phyloP scores from a whole-genome alignment of 2,329 filamentous ascomycete species.

The Rutstroemia sp. region DNA sequence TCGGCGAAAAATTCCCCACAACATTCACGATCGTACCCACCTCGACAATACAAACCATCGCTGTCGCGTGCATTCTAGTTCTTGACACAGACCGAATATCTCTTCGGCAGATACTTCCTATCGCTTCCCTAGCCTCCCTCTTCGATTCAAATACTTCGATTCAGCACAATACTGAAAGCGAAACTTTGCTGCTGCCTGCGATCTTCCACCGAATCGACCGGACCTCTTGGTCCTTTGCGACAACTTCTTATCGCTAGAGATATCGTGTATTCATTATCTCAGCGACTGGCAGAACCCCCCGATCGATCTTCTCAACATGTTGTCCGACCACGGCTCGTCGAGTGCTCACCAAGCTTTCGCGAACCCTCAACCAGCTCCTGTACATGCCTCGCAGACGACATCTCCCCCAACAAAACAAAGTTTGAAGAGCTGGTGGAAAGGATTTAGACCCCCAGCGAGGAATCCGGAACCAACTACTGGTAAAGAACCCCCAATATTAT shows the following conservation, averaged over 20 bases:
- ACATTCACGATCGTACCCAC: conserved; percentile 7
- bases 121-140: not conserved
- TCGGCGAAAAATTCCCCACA: conserved; percentile 3
- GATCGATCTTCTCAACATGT: conserved; percentile 16
- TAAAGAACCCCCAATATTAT: conserved; percentile 3
- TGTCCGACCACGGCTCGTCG: conserved; percentile 20
- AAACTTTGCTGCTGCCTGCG: conserved; percentile 10
- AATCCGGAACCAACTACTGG: conserved; percentile 38
- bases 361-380: conserved; percentile 23
- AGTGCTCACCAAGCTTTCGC: conserved; percentile 26
- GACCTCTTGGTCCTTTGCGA: conserved; percentile 15
- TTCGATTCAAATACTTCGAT: conserved; percentile 1
- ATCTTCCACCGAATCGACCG: conserved; percentile 8
- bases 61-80: conserved; percentile 7
- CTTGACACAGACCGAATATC: not conserved
- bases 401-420: conserved; percentile 81
- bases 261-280: conserved; percentile 7
- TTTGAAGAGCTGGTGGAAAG: conserved; percentile 94
- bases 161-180: conserved; percentile 1
- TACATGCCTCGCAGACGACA: conserved; percentile 32
- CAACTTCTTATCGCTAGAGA: conserved; percentile 10
- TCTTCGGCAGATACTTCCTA: not conserved
- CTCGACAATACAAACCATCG: conserved; percentile 7
- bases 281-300: conserved; percentile 15
- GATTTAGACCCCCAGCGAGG: conserved; percentile 68